These are phyloP conservation scores for Dothiorella sarmentorum DNA, from an alignment of 2,329 filamentous ascomycete genomes.

Conservation along the genomic window DNA sequence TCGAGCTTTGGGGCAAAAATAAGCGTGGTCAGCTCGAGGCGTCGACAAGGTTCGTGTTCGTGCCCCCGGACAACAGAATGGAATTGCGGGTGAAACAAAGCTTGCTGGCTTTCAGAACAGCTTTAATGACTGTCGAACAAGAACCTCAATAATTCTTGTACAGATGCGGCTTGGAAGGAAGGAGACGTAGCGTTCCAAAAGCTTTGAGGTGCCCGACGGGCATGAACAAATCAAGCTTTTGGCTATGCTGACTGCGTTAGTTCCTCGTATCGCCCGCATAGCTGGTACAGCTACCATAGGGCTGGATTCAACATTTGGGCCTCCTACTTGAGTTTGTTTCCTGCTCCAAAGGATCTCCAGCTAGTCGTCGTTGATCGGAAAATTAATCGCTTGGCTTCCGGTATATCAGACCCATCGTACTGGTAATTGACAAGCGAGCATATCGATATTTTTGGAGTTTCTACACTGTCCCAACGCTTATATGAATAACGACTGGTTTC, in stretches of 20 bases:
- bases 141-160: no score
- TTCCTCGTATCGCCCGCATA: not conserved
- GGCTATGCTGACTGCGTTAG: not conserved
- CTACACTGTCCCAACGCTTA: not conserved
- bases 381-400: not conserved
- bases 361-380: not conserved
- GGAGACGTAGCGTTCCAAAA: slow-evolving; percentile 5
- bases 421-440: not conserved
- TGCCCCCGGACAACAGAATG: no score
- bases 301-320: not conserved
- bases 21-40: no score
- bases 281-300: not conserved
- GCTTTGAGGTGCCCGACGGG: not conserved
- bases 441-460: not conserved
- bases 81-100: no score
- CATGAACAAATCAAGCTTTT: not conserved
- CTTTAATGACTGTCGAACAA: no score
- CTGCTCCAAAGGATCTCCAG: not conserved
- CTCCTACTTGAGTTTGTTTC: not conserved
- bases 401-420: not conserved
- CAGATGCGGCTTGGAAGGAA: not conserved
- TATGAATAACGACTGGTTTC: not conserved
- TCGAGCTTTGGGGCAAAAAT: no score
- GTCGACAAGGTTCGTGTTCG: no score
- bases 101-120: no score